phyloP scores from a whole-genome alignment of 2,329 filamentous ascomycete genomes.

The Polytolypa hystricis region DNA sequence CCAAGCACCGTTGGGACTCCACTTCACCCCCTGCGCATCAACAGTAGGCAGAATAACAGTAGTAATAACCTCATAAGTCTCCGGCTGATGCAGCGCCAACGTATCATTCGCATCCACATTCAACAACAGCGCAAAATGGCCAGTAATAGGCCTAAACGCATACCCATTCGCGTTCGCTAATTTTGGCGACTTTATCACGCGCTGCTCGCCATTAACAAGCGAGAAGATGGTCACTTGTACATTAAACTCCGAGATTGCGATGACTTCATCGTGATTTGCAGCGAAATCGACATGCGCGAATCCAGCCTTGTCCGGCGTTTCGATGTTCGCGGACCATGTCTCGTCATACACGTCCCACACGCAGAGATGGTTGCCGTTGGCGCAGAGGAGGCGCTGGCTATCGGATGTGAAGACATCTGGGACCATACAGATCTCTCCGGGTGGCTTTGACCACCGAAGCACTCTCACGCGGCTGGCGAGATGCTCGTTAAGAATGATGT shows the following conservation, averaged over 20 bases:
- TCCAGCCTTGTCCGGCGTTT: constrained; percentile 26
- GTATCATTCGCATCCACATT: constrained; percentile 29
- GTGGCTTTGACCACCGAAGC: constrained; percentile 6
- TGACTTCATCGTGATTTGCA: constrained; percentile 24
- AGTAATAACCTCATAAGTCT: constrained; percentile 24
- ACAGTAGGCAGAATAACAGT: constrained; percentile 35
- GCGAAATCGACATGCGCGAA: constrained; percentile 29
- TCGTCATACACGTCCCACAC: constrained; percentile 28
- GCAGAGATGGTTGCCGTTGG: constrained; percentile 24
- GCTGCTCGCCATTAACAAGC: constrained; percentile 24
- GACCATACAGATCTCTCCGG: background rate
- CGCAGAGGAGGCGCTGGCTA: constrained; percentile 23
- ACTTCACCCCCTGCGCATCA: constrained; percentile 48
- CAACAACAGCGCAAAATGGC: constrained; percentile 28
- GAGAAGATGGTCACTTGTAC: constrained; percentile 28
- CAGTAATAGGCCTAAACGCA: constrained; percentile 30
- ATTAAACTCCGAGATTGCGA: constrained; percentile 31
- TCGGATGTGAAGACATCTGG: constrained; percentile 5
- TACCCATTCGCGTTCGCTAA: constrained; percentile 25
- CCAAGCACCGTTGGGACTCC: constrained; percentile 51
- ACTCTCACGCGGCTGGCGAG: background rate
- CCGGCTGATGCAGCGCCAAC: constrained; percentile 28
- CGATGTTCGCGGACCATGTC: constrained; percentile 29
- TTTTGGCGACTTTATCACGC: constrained; percentile 31
- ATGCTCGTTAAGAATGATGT: constrained; percentile 2